Evolutionary conservation across 768 basidiomycete species (phyloP).

Genomic region (Trametes villosa): DNA sequence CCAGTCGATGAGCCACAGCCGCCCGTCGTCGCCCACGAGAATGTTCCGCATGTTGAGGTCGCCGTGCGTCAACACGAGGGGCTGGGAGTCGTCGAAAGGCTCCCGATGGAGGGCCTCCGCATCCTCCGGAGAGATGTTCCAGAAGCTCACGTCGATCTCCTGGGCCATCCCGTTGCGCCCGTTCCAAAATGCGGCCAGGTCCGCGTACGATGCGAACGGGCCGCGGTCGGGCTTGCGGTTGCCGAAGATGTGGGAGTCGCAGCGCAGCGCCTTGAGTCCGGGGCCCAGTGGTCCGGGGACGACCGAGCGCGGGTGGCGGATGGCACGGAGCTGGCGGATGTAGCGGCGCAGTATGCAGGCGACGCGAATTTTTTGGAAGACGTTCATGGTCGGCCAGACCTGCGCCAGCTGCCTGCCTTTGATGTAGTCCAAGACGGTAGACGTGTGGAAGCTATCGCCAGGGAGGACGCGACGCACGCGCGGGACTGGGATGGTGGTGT

Average conservation of each 20-base stretch:
- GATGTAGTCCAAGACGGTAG: constrained; percentile 32
- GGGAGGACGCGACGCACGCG: constrained; percentile 17
- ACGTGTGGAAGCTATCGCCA: not conserved
- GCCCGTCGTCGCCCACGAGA: constrained; percentile 32
- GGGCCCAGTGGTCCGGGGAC: constrained; percentile 1
- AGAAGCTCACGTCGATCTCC: not conserved
- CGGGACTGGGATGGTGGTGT: constrained; percentile 25
- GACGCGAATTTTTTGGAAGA: constrained; percentile 30
- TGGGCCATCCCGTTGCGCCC: not conserved
- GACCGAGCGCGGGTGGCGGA: not conserved
- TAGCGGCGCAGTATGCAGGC: constrained; percentile 36
- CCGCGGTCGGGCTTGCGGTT: not conserved
- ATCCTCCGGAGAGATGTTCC: not conserved
- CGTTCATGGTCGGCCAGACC: constrained; percentile 32
- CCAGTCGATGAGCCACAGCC: constrained; percentile 41
- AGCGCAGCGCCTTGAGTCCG: not conserved
- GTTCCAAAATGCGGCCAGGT: constrained; percentile 7
- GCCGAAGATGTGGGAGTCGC: constrained; percentile 7
- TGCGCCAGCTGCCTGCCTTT: constrained; percentile 29
- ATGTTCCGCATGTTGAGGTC: constrained; percentile 37
- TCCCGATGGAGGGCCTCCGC: constrained; percentile 1
- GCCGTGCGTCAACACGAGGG: constrained; percentile 33
- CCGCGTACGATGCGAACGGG: constrained; percentile 12
- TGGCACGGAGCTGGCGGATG: constrained; percentile 31
- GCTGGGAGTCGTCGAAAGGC: constrained; percentile 18